phyloP scores from a whole-genome alignment of 1,284 basidiomycete genomes.

The Stygiomarasmius scandens region DNA sequence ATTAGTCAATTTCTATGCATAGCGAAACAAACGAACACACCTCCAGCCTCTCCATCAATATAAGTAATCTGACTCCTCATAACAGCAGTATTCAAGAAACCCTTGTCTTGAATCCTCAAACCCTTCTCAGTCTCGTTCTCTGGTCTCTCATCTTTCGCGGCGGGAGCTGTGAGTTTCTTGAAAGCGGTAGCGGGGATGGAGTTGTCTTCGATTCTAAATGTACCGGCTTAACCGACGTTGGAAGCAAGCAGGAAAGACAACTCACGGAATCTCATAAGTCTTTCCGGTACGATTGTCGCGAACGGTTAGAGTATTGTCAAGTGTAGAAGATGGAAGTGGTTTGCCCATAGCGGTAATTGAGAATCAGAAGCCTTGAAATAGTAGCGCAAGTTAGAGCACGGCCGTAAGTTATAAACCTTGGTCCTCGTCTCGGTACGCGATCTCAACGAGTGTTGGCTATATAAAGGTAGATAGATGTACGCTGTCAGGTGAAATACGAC shows the following conservation, averaged over 20 bases:
- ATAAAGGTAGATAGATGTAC: too few relatives aligned
- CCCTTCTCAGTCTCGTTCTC: constrained; percentile 87
- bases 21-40: constrained; percentile 38
- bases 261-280: constrained; percentile 74
- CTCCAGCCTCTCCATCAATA: constrained; percentile 84
- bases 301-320: constrained; percentile 61
- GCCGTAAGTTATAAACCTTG: too few relatives aligned
- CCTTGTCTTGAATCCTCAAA: constrained; percentile 76
- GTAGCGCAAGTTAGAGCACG: too few relatives aligned
- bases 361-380: neutral
- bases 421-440: too few relatives aligned
- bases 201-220: constrained; percentile 72
- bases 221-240: neutral
- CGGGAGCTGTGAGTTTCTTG: constrained; percentile 69
- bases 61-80: constrained; percentile 82
- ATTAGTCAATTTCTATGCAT: neutral
- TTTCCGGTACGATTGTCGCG: constrained; percentile 85
- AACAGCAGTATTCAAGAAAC: constrained; percentile 87
- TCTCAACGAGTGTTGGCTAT: too few relatives aligned
- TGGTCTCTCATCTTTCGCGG: constrained; percentile 59
- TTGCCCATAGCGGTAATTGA: constrained; percentile 46
- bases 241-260: constrained; percentile 6
- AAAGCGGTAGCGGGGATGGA: constrained; percentile 80
- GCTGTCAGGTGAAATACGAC: too few relatives aligned
- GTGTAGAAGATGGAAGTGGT: constrained; percentile 30